Evolutionary conservation across 768 basidiomycete species (phyloP).

Genomic region (Auriscalpium vulgare): DNA sequence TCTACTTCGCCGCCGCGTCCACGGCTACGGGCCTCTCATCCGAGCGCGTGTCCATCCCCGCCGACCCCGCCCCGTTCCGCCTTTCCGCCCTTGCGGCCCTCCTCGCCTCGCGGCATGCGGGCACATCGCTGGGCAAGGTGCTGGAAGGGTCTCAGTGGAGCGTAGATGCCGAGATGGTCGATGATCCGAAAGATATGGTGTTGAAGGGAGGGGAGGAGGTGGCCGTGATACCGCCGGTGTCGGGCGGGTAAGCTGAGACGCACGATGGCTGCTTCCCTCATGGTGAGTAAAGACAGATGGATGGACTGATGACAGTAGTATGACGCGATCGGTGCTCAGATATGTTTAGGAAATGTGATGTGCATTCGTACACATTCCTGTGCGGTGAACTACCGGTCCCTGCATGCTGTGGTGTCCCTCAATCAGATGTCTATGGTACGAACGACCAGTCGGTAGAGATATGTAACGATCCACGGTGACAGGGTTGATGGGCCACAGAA

Average conservation of each 20-base stretch:
- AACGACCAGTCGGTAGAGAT: too few relatives aligned
- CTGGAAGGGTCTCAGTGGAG: conserved; percentile 66
- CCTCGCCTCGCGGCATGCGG: conserved; percentile 48
- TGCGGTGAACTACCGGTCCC: too few relatives aligned
- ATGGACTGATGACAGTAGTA: too few relatives aligned
- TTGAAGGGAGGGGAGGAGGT: conserved; percentile 70
- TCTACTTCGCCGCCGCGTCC: conserved; percentile 58
- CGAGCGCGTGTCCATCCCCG: conserved; percentile 44
- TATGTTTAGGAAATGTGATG: too few relatives aligned
- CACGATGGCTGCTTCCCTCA: not conserved
- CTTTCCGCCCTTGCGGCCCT: conserved; percentile 42
- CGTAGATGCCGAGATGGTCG: conserved; percentile 74
- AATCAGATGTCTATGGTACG: too few relatives aligned
- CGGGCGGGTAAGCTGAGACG: conserved; percentile 47
- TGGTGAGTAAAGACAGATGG: too few relatives aligned
- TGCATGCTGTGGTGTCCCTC: too few relatives aligned
- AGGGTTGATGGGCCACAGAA: too few relatives aligned
- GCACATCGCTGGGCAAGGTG: conserved; percentile 41
- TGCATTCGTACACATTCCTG: too few relatives aligned
- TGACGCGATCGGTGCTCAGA: too few relatives aligned
- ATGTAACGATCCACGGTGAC: too few relatives aligned
- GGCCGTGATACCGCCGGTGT: conserved; percentile 75
- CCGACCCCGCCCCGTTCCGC: conserved; percentile 28
- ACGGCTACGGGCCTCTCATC: conserved; percentile 54
- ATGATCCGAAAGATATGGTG: conserved; percentile 38